Evolutionary conservation across 1,139 yeast species (phyloP), one percentile per base, ranked within the genome.

Genomic region (Taphrina wiesneri): DNA sequence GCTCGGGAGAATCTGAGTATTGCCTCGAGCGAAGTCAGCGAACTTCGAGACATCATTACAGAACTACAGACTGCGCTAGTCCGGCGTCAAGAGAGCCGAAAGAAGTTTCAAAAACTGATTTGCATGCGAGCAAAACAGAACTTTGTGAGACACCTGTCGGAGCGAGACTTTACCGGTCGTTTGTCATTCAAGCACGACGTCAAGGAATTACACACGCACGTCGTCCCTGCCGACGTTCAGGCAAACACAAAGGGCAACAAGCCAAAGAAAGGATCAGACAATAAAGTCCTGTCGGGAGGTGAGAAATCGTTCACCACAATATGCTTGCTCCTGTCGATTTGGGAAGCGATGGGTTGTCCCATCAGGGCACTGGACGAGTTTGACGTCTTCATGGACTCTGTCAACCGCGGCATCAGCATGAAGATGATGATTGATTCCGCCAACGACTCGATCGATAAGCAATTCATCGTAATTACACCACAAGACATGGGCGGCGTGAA

Each of bases 361-460:
- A 83, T 95, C 25, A 83, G 96, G 68, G 98, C 97, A 0, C 78
- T 95, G 68, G 99, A 95, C 77, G 99, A 95, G 76, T 95, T 93
- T 75, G 99, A 95, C 77, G 99, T 95, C 34, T 95, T 87, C 73
- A 93, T 95, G 99, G 99, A 95, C 76, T 90, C 92, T 57, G 90
- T 90, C 30, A 92, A 92, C 73, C 83, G 99, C 71, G 82, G 87
- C 56, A 84, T 88, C 65, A 91, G 97, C 70, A 85, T 95, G 74
- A 82, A 84, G 66, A 78, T 92, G 71, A 85, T 95, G 73, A 69
- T 68, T 66, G 83, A 82, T 26, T 89, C 91, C 70, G 82, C 92
- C 54, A 76, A 83, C 21, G 78, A 80, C 43, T 82, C 83, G 69
- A 79, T 86, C 0, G 82, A 86, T 69, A 85, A 92, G 0, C 99